Base-by-base conservation (phyloP, 2,329 filamentous ascomycete species). In the Rhinocladiella mackenziei region DNA sequence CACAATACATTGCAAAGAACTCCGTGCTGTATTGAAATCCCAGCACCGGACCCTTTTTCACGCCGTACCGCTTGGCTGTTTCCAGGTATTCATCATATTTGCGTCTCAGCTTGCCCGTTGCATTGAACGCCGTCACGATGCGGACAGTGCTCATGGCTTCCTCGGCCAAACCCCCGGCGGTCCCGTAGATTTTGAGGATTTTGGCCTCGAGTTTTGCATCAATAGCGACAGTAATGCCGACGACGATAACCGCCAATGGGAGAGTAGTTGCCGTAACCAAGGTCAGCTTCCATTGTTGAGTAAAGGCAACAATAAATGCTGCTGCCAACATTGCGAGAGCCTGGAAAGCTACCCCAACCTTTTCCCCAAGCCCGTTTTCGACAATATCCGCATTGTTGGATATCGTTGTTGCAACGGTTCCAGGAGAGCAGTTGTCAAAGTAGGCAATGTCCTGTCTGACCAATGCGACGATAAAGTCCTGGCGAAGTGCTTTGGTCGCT, bases 111-210 rank as follows among this genome's bases (percentile, higher is more conserved):
- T n/a, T n/a, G n/a, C n/a, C n/a, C n/a, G n/a, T n/a, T n/a, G n/a
- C n/a, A 29, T 18, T 18, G 50, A 75, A 75, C 0, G 69, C 69
- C 31, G 65, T 64, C 4, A 76, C 68, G 0, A 69, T 75, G 2
- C 67, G 63, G 45, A 76, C 68, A 0, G 68, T 71, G 8, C 64
- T 64, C 25, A 76, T 63, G 0, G 71, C 68, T 45, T 76, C 73
- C 54, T 76, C 70, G 2, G 72, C 72, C 3, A 75, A 57, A 4
- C 63, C 59, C 1, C 64, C 67, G 5, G 68, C n/a, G n/a, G n/a
- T n/a, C n/a, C n/a, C n/a, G n/a, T n/a, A n/a, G n/a, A n/a, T n/a
- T n/a, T n/a, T n/a, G n/a, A n/a, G n/a, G n/a, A n/a, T n/a, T n/a
- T n/a, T n/a, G n/a, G n/a, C n/a, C n/a, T n/a, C n/a, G n/a, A n/a